These are phyloP conservation scores for Starmerella floricola DNA, from an alignment of 805 yeast genomes.

Conservation along the genomic window DNA sequence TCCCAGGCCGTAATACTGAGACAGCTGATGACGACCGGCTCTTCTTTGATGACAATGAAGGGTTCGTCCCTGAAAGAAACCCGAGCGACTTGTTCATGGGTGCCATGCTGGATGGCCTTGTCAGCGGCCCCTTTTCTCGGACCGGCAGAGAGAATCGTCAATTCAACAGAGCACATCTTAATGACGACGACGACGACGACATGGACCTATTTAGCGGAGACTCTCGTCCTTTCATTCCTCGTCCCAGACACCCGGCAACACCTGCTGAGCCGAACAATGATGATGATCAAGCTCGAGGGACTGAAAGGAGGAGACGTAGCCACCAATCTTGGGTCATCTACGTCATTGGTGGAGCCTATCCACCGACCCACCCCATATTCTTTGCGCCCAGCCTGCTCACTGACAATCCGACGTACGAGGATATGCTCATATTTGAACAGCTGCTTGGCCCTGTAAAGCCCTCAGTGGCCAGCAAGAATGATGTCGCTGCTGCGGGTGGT, in stretches of 20 bases:
- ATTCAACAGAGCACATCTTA: background rate
- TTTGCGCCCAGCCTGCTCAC: constrained; percentile 38
- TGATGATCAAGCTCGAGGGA: background rate
- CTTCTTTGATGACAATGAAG: too few relatives aligned
- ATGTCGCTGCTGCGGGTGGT: constrained; percentile 34
- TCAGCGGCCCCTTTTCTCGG: background rate
- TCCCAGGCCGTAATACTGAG: too few relatives aligned
- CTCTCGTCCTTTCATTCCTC: background rate
- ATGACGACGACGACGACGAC: constrained; percentile 29
- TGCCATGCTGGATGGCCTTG: too few relatives aligned
- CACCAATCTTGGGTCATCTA: constrained; percentile 42
- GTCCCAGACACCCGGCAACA: background rate
- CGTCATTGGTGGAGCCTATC: constrained; percentile 47
- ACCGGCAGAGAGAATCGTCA: background rate
- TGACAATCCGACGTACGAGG: constrained; percentile 42
- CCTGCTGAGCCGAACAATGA: background rate
- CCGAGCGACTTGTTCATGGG: too few relatives aligned
- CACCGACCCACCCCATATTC: constrained; percentile 38
- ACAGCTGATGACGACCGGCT: too few relatives aligned
- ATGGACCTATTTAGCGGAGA: background rate
- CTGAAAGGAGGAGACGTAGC: background rate
- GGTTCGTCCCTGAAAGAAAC: too few relatives aligned
- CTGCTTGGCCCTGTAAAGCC: constrained; percentile 39
- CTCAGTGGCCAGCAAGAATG: constrained; percentile 34
- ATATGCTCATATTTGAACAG: constrained; percentile 36